A percentile compares a stretch with the other conserved stretches of the same genome.
These are phyloP conservation scores for Clavariopsis aquatica DNA, from an alignment of 495 filamentous ascomycete genomes.

Conservation along the genomic window DNA sequence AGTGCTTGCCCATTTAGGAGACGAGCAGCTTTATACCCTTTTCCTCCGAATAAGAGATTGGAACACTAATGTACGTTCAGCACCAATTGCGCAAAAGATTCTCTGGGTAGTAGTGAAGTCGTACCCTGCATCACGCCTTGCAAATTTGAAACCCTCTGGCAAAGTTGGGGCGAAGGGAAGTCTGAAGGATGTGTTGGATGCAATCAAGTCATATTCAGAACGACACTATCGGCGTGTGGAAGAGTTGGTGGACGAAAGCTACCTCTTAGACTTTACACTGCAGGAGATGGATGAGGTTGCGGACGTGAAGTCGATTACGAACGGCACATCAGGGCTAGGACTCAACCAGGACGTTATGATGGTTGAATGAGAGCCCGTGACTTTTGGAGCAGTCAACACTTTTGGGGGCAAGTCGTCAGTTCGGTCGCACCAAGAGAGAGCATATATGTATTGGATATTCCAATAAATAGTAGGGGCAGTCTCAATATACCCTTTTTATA, in stretches of 20 bases:
- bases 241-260: conserved; percentile 90
- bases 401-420: too few species aligned
- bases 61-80: conserved; percentile 93
- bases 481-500: conserved; percentile 7
- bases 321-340: conserved; percentile 13
- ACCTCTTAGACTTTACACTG: conserved; percentile 87
- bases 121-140: conserved; percentile 72
- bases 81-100: conserved; percentile 82
- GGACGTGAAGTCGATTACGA: conserved; percentile 33
- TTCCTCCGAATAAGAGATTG: conserved; percentile 83
- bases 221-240: conserved; percentile 85
- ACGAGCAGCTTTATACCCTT: conserved; percentile 78
- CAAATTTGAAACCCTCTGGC: conserved; percentile 59
- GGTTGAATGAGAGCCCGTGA: conserved; percentile 19
- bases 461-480: neutral
- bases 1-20: conserved; percentile 73
- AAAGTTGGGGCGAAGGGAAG: conserved; percentile 50
- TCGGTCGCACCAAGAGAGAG: too few species aligned
- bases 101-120: conserved; percentile 73
- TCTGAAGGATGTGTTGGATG: conserved; percentile 79
- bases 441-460: neutral
- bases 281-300: conserved; percentile 84
- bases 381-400: neutral
- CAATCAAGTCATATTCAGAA: conserved; percentile 82
- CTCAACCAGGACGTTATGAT: conserved; percentile 25